phyloP scores from a whole-genome alignment of 139 green algal species.

The Asterochloris erici region DNA sequence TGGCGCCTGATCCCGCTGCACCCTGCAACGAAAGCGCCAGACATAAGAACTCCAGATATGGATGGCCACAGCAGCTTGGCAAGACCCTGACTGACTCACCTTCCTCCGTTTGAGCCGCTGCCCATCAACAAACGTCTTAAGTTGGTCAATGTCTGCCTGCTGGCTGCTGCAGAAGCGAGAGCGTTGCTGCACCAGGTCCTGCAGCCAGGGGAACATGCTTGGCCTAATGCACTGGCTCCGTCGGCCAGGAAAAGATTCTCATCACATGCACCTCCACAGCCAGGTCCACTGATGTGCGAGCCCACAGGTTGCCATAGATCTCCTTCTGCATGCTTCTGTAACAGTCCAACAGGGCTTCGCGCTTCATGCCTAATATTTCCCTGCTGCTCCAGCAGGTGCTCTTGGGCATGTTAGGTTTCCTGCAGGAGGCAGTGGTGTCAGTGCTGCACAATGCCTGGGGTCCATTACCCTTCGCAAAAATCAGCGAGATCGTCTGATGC shows the following conservation, averaged over 20 bases:
- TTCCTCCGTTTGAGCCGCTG: slow-evolving; percentile 40
- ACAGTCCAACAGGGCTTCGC: slow-evolving; percentile 56
- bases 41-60: background rate
- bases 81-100: slow-evolving; percentile 8
- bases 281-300: slow-evolving; percentile 50
- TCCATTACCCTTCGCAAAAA: background rate
- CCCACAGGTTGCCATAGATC: slow-evolving; percentile 55
- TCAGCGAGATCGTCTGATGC: background rate
- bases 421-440: background rate
- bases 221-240: background rate
- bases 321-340: slow-evolving; percentile 36
- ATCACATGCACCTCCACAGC: slow-evolving; percentile 27
- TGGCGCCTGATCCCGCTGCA: slow-evolving; percentile 34
- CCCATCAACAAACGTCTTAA: slow-evolving; percentile 44
- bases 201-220: background rate
- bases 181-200: slow-evolving; percentile 19
- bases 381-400: background rate
- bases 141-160: slow-evolving; percentile 32
- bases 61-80: background rate
- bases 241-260: background rate
- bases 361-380: slow-evolving; percentile 35
- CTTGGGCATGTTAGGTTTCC: slow-evolving; percentile 1
- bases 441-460: background rate
- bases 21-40: slow-evolving; percentile 12
- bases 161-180: slow-evolving; percentile 40